Evolutionary conservation across 1,284 basidiomycete genomes (phyloP).

Genomic region (Cryptococcus neoformans): DNA sequence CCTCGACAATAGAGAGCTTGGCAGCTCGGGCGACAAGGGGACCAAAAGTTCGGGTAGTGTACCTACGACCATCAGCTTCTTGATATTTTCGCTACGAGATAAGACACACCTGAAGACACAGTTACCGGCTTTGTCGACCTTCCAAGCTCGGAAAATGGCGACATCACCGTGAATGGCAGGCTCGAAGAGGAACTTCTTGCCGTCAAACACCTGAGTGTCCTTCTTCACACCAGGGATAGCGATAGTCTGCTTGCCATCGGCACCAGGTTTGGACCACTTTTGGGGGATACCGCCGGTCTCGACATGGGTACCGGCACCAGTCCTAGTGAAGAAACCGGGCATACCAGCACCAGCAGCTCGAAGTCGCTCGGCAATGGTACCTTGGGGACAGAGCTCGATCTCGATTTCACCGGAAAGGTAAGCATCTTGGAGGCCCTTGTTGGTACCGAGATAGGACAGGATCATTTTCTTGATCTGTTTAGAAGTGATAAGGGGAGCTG

Average conservation of each 20-base stretch:
- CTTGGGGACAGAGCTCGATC: conserved; percentile 86
- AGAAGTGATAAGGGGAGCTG: conserved; percentile 72
- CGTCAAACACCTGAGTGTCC: conserved; percentile 75
- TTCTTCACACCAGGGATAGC: conserved; percentile 70
- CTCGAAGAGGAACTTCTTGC: conserved; percentile 82
- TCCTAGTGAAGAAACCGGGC: conserved; percentile 94
- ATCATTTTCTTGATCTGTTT: conserved; percentile 76
- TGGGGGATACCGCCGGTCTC: conserved; percentile 67
- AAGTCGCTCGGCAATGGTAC: conserved; percentile 85
- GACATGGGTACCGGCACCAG: conserved; percentile 81
- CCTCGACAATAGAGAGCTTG: conserved; percentile 89
- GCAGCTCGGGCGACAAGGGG: conserved; percentile 85
- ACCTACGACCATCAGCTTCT: conserved; percentile 52
- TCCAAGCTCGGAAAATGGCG: conserved; percentile 91
- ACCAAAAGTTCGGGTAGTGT: conserved; percentile 85
- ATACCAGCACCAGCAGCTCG: conserved; percentile 92
- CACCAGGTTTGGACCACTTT: conserved; percentile 18
- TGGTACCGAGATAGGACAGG: conserved; percentile 75
- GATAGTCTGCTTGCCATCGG: conserved; percentile 48
- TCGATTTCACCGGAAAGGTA: conserved; percentile 79
- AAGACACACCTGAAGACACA: conserved; percentile 69
- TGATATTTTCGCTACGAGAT: background rate
- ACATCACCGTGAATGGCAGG: conserved; percentile 81
- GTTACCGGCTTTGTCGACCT: conserved; percentile 87
- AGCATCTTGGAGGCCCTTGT: conserved; percentile 54